Evolutionary conservation across 192 early-diverging fungal genomes (phyloP).

Genomic region (Entomortierella lignicola): DNA sequence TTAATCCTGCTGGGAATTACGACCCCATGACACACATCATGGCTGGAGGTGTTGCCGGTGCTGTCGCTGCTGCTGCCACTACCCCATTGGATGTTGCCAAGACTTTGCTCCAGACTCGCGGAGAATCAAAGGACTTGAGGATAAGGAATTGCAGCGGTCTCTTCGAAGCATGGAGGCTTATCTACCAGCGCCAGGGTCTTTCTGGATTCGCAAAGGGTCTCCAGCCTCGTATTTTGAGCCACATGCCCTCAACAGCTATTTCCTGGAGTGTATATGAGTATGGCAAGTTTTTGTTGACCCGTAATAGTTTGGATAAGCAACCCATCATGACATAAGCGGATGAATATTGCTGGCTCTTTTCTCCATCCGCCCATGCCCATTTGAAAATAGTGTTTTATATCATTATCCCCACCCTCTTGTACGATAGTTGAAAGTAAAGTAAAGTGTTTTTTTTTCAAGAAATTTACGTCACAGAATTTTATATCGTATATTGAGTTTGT

Average conservation of each 20-base stretch:
- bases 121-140: conserved; percentile 76
- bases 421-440: conserved; percentile 21
- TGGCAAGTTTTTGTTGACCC: conserved; percentile 76
- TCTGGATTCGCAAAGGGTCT: conserved; percentile 84
- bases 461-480: background rate
- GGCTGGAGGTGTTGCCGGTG: conserved; percentile 91
- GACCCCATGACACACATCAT: conserved; percentile 89
- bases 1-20: conserved; percentile 87
- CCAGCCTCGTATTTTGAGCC: conserved; percentile 85
- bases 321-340: conserved; percentile 33
- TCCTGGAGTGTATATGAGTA: conserved; percentile 96
- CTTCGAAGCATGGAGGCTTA: conserved; percentile 74
- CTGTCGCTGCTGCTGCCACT: conserved; percentile 85
- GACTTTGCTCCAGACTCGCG: conserved; percentile 93
- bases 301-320: conserved; percentile 40
- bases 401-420: conserved; percentile 15
- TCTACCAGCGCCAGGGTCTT: conserved; percentile 82
- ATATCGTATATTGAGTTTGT: background rate
- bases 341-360: background rate
- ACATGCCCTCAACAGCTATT: conserved; percentile 95
- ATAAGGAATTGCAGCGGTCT: conserved; percentile 82
- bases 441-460: background rate
- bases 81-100: conserved; percentile 96
- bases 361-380: background rate
- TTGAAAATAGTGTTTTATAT: conserved; percentile 7